Evolutionary conservation across 164 flowering plant genomes (phyloP), one percentile per base, ranked within the genome.

Genomic region (Chimonanthus praecox): DNA sequence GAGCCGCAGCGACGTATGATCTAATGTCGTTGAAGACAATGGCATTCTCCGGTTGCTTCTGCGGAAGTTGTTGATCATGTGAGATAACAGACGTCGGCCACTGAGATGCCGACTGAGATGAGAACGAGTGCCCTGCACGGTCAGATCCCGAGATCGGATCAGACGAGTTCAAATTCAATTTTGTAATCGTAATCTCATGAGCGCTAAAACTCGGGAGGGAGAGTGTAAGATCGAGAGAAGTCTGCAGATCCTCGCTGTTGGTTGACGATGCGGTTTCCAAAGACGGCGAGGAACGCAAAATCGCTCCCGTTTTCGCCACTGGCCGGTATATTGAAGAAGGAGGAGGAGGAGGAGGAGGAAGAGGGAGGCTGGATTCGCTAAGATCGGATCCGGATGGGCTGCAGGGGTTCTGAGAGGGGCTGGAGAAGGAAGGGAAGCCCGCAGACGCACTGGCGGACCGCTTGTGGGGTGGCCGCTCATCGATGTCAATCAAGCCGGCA

Each of bases 381-480:
- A 87, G 69, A 43, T 92, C 97, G 11, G 98, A 94, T 65, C 94
- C 94, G 33, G 91, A 80, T 0, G 91, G 91, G 73, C 92, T 89
- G 7, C 87, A 66, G 10, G 89, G 93, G 72, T 74, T 85, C 18
- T 84, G 20, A 54, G 67, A 79, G 2, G 78, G 78, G 4, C 81
- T 60, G 3, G 67, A 33, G 33, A 33, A 33, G 33, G 33, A 33
- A 33, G 33, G 33, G 33, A 33, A 33, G 4, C 88, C 90, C 18
- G 73, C 82, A 54, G 92, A 85, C 6, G 43, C 68, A 83, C 82
- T 44, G 89, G 82, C 77, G 90, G 72, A 72, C 85, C 89, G 54
- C 85, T 78, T 48, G 87, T 84, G 58, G 48, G 70, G 66, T 18
- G 74, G 74, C 58, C 65, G 67, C 1, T 70, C 71, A 16, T 5